Conservation (phyloP, 176 grass and related monocot genomes). For the Chrysopogon serrulatus region DNA sequence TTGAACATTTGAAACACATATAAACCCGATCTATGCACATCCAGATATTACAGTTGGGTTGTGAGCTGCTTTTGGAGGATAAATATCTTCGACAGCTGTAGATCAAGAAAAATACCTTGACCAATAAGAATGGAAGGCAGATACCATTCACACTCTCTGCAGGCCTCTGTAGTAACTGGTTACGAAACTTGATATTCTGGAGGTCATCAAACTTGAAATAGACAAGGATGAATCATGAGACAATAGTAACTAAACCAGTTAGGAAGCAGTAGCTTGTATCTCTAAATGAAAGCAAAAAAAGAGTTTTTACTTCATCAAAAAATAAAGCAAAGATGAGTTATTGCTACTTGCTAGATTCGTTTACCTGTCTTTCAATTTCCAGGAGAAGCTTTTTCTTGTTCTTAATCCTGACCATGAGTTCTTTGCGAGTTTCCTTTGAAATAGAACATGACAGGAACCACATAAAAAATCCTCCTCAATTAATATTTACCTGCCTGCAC, state of each 20-base stretch:
- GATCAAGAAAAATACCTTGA: constrained; percentile 60
- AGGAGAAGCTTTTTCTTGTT: constrained; percentile 70
- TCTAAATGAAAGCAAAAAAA: constrained; percentile 25
- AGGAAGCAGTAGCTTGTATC: constrained; percentile 21
- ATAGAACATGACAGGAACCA: constrained; percentile 18
- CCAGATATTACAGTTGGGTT: constrained; percentile 5
- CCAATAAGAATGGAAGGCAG: constrained; percentile 82
- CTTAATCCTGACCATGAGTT: constrained; percentile 57
- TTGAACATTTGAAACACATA: neutral
- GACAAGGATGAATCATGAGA: constrained; percentile 30
- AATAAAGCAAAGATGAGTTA: neutral
- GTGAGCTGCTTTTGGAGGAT: neutral
- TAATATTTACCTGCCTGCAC: neutral
- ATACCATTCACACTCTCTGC: constrained; percentile 58
- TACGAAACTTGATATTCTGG: constrained; percentile 69
- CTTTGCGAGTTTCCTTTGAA: constrained; percentile 56
- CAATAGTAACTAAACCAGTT: neutral
- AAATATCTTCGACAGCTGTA: neutral
- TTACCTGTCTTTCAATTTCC: constrained; percentile 92
- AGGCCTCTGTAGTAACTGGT: constrained; percentile 51
- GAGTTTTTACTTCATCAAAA: neutral
- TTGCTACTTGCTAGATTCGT: neutral
- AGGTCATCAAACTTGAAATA: constrained; percentile 87
- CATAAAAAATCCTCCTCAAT: neutral
- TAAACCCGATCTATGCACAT: neutral